These are phyloP conservation scores for Lasiodiplodia hormozganensis DNA, from an alignment of 2,329 filamentous ascomycete genomes.

Conservation along the genomic window DNA sequence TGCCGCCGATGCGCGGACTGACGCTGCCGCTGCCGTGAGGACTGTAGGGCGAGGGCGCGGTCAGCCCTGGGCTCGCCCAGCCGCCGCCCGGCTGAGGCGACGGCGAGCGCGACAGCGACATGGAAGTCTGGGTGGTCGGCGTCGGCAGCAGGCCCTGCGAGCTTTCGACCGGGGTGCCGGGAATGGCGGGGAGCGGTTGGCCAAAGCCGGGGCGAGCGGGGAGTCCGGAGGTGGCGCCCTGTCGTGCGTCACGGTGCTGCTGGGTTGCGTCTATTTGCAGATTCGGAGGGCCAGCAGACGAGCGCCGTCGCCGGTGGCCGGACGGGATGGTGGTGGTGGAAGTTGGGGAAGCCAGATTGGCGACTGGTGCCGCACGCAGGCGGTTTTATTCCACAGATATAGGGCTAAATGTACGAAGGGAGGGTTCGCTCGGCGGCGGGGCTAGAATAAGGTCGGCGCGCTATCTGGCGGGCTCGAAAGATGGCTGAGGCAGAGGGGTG, in stretches of 20 bases:
- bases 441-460: slow-evolving; percentile 15
- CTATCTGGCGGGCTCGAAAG: slow-evolving; percentile 7
- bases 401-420: slow-evolving; percentile 14
- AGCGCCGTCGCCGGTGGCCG: slow-evolving; percentile 50
- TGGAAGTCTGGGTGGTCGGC: slow-evolving; percentile 47
- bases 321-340: slow-evolving; percentile 44
- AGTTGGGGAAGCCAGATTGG: slow-evolving; percentile 46
- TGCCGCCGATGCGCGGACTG: slow-evolving; percentile 63
- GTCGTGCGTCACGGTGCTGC: slow-evolving; percentile 37
- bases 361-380: slow-evolving; percentile 34
- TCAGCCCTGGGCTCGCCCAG: slow-evolving; percentile 84
- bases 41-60: slow-evolving; percentile 66
- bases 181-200: slow-evolving; percentile 46
- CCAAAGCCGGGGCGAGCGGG: slow-evolving; percentile 40
- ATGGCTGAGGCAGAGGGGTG: slow-evolving; percentile 5
- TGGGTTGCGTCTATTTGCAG: slow-evolving; percentile 37
- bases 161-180: slow-evolving; percentile 42
- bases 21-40: slow-evolving; percentile 67
- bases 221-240: slow-evolving; percentile 43
- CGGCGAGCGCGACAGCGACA: slow-evolving; percentile 88
- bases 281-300: slow-evolving; percentile 45
- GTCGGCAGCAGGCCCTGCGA: slow-evolving; percentile 26
- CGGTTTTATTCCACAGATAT: slow-evolving; percentile 9
- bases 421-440: slow-evolving; percentile 20
- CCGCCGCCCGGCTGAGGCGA: slow-evolving; percentile 84